Evolutionary conservation across 2,329 filamentous ascomycete species (phyloP), one percentile per base, ranked within the genome.

Genomic region (Plectosphaerella sp.): DNA sequence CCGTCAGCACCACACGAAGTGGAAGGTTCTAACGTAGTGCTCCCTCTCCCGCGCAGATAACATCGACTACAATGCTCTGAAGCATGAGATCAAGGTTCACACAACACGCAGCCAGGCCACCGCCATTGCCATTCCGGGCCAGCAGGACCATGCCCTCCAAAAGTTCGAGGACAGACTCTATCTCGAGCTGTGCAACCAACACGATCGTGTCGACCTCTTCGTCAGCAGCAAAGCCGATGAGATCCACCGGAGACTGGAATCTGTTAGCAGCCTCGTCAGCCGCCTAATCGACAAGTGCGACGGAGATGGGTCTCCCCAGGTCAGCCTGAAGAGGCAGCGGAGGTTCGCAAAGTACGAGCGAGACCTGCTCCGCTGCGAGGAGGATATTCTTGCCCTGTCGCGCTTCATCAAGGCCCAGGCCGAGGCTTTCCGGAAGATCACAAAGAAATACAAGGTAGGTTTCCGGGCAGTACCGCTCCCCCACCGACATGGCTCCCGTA

Each of bases 41-140:
- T n/a, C 18, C n/a, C 33, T 35, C 45, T 14, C 9, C 25, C 7
- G 14, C 24, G 35, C 66, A 90, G 87, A 92, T 67, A 94, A 95
- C 69, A 84, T 95, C 69, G 90, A 94, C 68, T 95, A 95, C 76
- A 90, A 93, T 67, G 88, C 88, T 47, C 80, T 95, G 57, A 95
- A 95, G 70, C 80, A 89, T 67, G 79, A 89, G 62, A 93, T 95
- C 75, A 94, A 93, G 68, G 80, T 80, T 54, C 82, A 91, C 64
- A 95, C 90, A 2, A 87, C 85, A 12, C 81, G 79, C 45, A 83
- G 86, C 67, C 83, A 88, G 61, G 86, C 84, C 47, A 76, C 75
- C 25, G 86, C 87, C 45, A 83, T 91, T 52, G 78, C 85, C 18
- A 92, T 94, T 51, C 89, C 89, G 1, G 88, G 88, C 15, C 83